Evolutionary conservation across 139 green algal species (phyloP).

Genomic region (Tetradesmus obliquus): DNA sequence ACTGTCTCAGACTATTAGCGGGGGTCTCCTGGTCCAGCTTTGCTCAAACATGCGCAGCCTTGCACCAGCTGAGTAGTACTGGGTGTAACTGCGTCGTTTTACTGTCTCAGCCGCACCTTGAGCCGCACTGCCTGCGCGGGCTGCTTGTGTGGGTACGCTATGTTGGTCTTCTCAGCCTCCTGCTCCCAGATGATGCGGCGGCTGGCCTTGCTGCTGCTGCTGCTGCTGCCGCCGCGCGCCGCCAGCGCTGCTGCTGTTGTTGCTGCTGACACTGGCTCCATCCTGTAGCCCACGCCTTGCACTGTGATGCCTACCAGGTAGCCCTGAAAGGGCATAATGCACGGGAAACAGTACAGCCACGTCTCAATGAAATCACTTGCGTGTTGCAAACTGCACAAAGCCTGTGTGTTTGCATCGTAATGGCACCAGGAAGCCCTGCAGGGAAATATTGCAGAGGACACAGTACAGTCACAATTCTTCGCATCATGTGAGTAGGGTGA

Average conservation of each 20-base stretch:
- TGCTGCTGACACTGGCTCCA: constrained; percentile 50
- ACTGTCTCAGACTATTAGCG: too few species aligned
- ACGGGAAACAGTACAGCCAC: too few species aligned
- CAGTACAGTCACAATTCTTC: too few species aligned
- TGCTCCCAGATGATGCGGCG: constrained; percentile 43
- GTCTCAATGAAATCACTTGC: neutral
- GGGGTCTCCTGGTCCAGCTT: too few species aligned
- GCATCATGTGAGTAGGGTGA: neutral
- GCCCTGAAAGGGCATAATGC: neutral
- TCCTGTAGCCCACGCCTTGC: constrained; percentile 70
- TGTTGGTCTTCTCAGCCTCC: constrained; percentile 47
- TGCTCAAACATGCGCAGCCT: too few species aligned
- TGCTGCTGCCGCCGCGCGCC: neutral
- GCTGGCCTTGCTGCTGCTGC: constrained; percentile 3
- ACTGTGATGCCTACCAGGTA: constrained; percentile 68
- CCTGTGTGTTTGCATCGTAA: too few species aligned
- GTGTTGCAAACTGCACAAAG: neutral
- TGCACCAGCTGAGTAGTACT: too few species aligned
- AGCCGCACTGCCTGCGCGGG: constrained; percentile 56
- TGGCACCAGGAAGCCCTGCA: constrained; percentile 56
- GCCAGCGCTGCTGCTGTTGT: constrained; percentile 5
- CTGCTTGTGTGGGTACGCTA: constrained; percentile 61
- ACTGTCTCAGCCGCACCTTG: constrained; percentile 53
- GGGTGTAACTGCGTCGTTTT: too few species aligned
- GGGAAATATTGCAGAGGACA: neutral